These are phyloP conservation scores for Puccinia hordei DNA, from an alignment of 1,284 basidiomycete genomes.

Conservation along the genomic window DNA sequence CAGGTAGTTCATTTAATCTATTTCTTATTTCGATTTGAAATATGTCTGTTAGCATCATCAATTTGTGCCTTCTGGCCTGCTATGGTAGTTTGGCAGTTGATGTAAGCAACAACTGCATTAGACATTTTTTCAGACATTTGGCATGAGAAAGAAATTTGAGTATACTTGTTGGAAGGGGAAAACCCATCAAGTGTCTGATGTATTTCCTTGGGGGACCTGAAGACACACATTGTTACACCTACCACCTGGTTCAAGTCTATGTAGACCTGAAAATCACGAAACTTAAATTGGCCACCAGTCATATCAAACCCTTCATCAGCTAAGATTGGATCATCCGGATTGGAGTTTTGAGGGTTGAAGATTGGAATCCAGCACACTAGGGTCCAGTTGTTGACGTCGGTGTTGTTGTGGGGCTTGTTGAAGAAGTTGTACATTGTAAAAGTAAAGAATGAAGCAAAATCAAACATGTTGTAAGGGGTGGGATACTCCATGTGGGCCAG, in stretches of 20 bases:
- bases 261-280: conserved; percentile 21
- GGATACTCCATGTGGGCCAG: conserved; percentile 8
- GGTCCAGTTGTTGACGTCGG: conserved; percentile 6
- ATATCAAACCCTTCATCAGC: not conserved
- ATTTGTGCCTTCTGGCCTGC: no score
- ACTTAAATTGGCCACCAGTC: conserved; percentile 1
- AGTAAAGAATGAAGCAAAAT: not conserved
- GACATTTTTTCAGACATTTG: not conserved
- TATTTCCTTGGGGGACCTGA: not conserved
- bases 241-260: conserved; percentile 8
- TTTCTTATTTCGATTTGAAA: no score
- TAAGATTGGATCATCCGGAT: conserved; percentile 3
- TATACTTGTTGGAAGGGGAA: conserved; percentile 6
- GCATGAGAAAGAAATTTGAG: not conserved
- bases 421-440: conserved; percentile 14
- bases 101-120: conserved; percentile 5
- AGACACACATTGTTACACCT: conserved; percentile 14
- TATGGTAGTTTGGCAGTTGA: not conserved
- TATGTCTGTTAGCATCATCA: no score
- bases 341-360: conserved; percentile 10
- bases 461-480: not conserved
- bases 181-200: not conserved
- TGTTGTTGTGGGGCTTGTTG: not conserved
- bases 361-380: conserved; percentile 11
- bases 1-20: no score